Percentiles rank a stretch among this genome's conserved stretches.
Evolutionary conservation across 1,284 basidiomycete genomes (phyloP).

Genomic region (Fomitopsis betulina): DNA sequence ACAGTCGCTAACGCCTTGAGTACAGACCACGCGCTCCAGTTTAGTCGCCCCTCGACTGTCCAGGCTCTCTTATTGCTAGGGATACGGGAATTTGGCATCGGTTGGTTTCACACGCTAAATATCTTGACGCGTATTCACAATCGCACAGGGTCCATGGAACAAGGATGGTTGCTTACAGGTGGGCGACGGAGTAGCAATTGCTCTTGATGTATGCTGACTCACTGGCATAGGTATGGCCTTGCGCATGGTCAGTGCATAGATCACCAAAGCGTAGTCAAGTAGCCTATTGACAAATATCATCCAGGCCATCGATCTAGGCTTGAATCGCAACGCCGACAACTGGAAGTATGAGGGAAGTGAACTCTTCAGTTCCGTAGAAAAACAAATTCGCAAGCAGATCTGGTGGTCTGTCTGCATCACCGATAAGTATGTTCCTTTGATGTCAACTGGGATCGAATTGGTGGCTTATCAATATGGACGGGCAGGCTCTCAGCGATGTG

Average conservation of each 20-base stretch:
- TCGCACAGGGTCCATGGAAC: conserved; percentile 61
- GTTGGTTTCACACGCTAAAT: conserved; percentile 24
- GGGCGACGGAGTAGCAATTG: conserved; percentile 17
- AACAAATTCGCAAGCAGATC: conserved; percentile 72
- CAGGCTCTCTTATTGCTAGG: conserved; percentile 77
- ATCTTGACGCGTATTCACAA: not conserved
- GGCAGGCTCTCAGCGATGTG: conserved; percentile 25
- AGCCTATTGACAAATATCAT: conserved; percentile 2
- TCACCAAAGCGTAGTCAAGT: not conserved
- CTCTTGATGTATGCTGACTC: conserved; percentile 12
- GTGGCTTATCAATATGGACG: not conserved
- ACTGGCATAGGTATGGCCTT: conserved; percentile 59
- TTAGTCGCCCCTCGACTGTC: conserved; percentile 63
- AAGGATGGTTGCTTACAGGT: conserved; percentile 81
- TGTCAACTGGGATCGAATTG: too few relatives aligned
- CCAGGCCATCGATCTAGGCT: conserved; percentile 78
- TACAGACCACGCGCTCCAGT: conserved; percentile 61
- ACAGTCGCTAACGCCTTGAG: not conserved
- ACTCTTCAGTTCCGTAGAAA: conserved; percentile 72
- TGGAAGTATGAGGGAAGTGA: conserved; percentile 63
- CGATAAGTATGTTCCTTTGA: conserved; percentile 43
- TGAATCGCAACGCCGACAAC: conserved; percentile 75
- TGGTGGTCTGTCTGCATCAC: conserved; percentile 80
- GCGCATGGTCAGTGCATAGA: conserved; percentile 52
- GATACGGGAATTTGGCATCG: conserved; percentile 80